Conservation (phyloP, 176 grass and related monocot genomes). For the Lolium multiflorum region DNA sequence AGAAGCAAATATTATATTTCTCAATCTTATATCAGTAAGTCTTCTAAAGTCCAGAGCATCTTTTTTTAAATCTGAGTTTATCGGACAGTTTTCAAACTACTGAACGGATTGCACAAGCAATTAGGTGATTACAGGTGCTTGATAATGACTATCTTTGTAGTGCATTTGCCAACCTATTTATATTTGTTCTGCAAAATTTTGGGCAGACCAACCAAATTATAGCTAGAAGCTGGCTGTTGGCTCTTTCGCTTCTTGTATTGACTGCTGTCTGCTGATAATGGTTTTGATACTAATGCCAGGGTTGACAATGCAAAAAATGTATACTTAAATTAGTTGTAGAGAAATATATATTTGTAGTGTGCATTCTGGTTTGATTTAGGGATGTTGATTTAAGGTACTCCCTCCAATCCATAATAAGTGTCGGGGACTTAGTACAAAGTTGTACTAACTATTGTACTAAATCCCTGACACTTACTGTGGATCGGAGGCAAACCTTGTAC, state of each 20-base stretch:
- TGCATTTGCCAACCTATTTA: neutral
- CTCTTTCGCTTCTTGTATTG: neutral
- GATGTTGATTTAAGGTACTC: neutral
- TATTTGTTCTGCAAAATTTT: neutral
- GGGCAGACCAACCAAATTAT: neutral
- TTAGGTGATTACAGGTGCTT: constrained; percentile 8
- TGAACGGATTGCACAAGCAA: neutral
- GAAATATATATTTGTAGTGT: neutral
- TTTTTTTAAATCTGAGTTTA: neutral
- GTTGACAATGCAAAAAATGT: neutral
- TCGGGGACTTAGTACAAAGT: too few relatives aligned
- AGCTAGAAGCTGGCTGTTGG: constrained; percentile 4
- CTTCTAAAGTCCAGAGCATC: constrained; percentile 1
- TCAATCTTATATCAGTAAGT: constrained; percentile 80
- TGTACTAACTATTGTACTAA: too few relatives aligned
- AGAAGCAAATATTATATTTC: constrained; percentile 64
- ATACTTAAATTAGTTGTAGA: neutral
- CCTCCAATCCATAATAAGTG: too few relatives aligned
- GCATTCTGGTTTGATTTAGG: neutral
- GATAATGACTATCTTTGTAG: constrained; percentile 10
- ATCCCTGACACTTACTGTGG: too few relatives aligned
- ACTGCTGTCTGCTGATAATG: neutral
- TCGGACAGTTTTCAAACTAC: neutral
- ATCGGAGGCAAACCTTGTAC: too few relatives aligned
- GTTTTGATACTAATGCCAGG: neutral